Percentiles rank a stretch among this genome's conserved stretches.
phyloP scores from a whole-genome alignment of 352 stramenopile genomes.

The Globisporangium ultimum region DNA sequence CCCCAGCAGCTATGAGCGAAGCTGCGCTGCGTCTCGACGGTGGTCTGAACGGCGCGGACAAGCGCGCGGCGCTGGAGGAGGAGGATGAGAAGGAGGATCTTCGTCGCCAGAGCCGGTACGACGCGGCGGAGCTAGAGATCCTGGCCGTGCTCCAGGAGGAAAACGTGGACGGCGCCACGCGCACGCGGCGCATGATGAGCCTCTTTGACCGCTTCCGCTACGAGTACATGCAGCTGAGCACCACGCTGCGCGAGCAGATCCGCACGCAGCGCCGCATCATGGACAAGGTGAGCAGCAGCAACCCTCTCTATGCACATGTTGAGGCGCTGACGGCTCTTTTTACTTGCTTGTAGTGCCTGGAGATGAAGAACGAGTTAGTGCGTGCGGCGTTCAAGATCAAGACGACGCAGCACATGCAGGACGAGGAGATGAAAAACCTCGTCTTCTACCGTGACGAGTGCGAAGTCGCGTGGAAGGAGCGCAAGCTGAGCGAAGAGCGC shows the following conservation, averaged over 20 bases:
- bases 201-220: conserved; percentile 66
- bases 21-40: too few species aligned
- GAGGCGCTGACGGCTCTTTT: not conserved
- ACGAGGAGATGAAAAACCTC: conserved; percentile 69
- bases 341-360: conserved; percentile 27
- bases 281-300: conserved; percentile 36
- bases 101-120: conserved; percentile 23
- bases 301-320: not conserved
- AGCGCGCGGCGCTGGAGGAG: conserved; percentile 3
- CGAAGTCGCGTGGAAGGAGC: conserved; percentile 62
- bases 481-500: conserved; percentile 46
- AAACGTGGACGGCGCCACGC: conserved; percentile 39
- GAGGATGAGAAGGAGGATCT: conserved; percentile 23
- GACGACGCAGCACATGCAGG: conserved; percentile 55
- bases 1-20: too few species aligned
- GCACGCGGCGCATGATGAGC: conserved; percentile 55
- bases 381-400: conserved; percentile 50
- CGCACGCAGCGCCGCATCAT: conserved; percentile 48
- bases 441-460: conserved; percentile 75
- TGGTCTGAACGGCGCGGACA: too few species aligned
- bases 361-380: conserved; percentile 73
- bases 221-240: conserved; percentile 61
- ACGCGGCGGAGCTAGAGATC: conserved; percentile 47
- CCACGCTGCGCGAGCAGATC: conserved; percentile 47
- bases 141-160: conserved; percentile 46